These are phyloP conservation scores for Phaeosphaeriaceae sp. DNA, from an alignment of 2,329 filamentous ascomycete genomes.

Conservation along the genomic window DNA sequence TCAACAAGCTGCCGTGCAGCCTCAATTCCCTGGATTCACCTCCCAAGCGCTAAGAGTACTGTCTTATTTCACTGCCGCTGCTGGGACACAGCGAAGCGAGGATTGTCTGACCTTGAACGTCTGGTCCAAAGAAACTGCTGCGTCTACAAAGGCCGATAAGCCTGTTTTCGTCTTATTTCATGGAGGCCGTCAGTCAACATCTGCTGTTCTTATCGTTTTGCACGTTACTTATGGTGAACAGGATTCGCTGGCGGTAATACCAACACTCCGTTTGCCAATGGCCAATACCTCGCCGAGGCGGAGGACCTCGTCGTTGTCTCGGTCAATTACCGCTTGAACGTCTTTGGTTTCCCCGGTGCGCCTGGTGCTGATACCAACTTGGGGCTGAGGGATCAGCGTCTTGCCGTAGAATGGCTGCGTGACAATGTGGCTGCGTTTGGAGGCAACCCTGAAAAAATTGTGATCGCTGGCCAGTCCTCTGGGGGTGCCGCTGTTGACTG, in stretches of 20 bases:
- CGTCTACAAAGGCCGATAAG: slow-evolving; percentile 27
- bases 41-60: slow-evolving; percentile 24
- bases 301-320: slow-evolving; percentile 53
- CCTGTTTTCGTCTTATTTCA: slow-evolving; percentile 53
- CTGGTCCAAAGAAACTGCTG: slow-evolving; percentile 34
- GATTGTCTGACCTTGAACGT: slow-evolving; percentile 43
- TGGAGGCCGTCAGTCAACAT: slow-evolving; percentile 46
- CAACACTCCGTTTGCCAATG: slow-evolving; percentile 48
- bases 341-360: slow-evolving; percentile 46
- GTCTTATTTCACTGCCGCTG: slow-evolving; percentile 22
- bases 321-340: slow-evolving; percentile 49
- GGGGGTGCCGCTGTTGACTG: slow-evolving; percentile 54
- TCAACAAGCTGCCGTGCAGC: slow-evolving; percentile 24
- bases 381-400: slow-evolving; percentile 62
- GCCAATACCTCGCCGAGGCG: slow-evolving; percentile 42
- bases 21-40: slow-evolving; percentile 30
- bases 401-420: slow-evolving; percentile 60
- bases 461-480: slow-evolving; percentile 58
- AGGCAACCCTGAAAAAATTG: slow-evolving; percentile 54
- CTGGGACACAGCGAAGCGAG: slow-evolving; percentile 29
- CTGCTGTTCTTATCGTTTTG: neutral
- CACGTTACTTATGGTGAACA: neutral
- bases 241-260: slow-evolving; percentile 48
- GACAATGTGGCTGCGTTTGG: slow-evolving; percentile 61
- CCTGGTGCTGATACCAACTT: slow-evolving; percentile 51